These are phyloP conservation scores for Papiliotrema fonsecae DNA, from an alignment of 1,284 basidiomycete species.

Conservation along the genomic window DNA sequence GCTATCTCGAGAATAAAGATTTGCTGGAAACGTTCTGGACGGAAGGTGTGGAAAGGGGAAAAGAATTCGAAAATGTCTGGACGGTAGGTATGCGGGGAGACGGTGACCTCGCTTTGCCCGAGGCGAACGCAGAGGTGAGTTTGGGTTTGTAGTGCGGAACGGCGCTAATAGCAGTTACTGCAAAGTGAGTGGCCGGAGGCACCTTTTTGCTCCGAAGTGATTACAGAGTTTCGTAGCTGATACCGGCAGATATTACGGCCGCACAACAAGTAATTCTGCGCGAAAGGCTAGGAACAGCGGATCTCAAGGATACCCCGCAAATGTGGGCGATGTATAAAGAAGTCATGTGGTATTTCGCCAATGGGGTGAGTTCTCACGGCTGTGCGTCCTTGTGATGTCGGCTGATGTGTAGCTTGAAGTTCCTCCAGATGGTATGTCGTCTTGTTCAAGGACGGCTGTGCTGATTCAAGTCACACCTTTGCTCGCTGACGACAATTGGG, in stretches of 20 bases:
- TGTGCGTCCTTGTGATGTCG: too few species aligned
- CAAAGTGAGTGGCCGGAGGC: neutral
- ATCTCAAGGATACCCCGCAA: slow-evolving; percentile 55
- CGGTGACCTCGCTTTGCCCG: neutral
- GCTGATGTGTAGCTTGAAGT: slow-evolving; percentile 19
- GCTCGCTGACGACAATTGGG: slow-evolving; percentile 44
- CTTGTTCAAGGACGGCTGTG: neutral
- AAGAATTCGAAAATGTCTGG: slow-evolving; percentile 22
- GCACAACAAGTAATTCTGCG: slow-evolving; percentile 60
- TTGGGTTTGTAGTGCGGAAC: neutral
- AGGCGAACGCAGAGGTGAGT: neutral
- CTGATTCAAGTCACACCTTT: slow-evolving; percentile 13
- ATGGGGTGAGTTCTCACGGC: slow-evolving; percentile 15
- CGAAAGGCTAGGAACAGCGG: slow-evolving; percentile 51
- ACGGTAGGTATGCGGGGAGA: slow-evolving; percentile 28
- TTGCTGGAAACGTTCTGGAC: slow-evolving; percentile 22
- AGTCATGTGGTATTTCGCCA: slow-evolving; percentile 56
- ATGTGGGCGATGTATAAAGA: slow-evolving; percentile 56
- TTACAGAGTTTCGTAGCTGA: neutral
- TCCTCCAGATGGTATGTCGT: slow-evolving; percentile 20
- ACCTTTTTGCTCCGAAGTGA: neutral
- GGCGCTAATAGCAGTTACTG: neutral
- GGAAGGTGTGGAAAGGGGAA: slow-evolving; percentile 27
- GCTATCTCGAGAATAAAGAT: slow-evolving; percentile 17
- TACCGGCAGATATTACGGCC: slow-evolving; percentile 49